Evolutionary conservation across 169 alveolate species (phyloP).

Genomic region (Plasmodium gaboni): DNA sequence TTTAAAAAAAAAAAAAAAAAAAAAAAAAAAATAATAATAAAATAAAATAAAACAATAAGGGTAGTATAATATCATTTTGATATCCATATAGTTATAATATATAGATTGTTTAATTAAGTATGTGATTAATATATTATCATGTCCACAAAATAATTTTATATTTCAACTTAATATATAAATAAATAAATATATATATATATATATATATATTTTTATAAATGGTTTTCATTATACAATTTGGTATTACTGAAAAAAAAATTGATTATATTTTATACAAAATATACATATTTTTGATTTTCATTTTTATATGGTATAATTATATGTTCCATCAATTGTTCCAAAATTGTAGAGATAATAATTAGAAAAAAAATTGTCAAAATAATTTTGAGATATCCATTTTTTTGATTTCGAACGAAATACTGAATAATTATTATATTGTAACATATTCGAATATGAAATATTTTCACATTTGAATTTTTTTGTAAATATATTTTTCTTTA

Average conservation of each 20-base stretch:
- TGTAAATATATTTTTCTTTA: slow-evolving; percentile 31
- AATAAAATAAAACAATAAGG: too few relatives aligned
- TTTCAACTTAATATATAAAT: too few relatives aligned
- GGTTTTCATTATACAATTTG: background rate
- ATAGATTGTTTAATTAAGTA: too few relatives aligned
- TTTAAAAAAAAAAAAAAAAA: too few relatives aligned
- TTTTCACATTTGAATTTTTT: slow-evolving; percentile 9
- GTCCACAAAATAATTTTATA: too few relatives aligned
- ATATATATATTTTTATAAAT: background rate
- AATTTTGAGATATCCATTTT: slow-evolving; percentile 63
- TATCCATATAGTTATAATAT: too few relatives aligned
- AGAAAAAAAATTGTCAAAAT: slow-evolving; percentile 59
- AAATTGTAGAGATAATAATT: slow-evolving; percentile 69
- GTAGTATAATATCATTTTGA: too few relatives aligned
- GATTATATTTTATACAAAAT: background rate
- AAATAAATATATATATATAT: background rate
- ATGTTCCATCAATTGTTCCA: slow-evolving; percentile 13
- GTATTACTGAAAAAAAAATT: background rate
- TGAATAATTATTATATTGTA: background rate
- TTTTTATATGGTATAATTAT: slow-evolving; percentile 14
- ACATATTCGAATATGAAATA: background rate
- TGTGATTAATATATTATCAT: too few relatives aligned
- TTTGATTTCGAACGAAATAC: slow-evolving; percentile 21
- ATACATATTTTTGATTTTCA: too few relatives aligned
- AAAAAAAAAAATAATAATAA: too few relatives aligned